Evolutionary conservation across 352 stramenopile species (phyloP), one percentile per base, ranked within the genome.

Genomic region (Phytophthora idaei): DNA sequence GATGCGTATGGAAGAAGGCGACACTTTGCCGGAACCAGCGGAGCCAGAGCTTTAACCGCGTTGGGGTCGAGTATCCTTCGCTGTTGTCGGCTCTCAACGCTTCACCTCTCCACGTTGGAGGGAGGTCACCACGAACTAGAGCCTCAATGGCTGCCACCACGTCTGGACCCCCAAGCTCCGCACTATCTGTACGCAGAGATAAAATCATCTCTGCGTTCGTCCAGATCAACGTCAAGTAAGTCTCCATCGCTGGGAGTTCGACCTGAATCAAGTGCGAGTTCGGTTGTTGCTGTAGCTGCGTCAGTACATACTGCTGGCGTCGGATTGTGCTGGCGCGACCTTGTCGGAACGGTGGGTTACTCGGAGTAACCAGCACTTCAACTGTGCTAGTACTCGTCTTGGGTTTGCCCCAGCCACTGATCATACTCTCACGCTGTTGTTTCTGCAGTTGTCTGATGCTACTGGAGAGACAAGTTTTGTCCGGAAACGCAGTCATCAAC

Each of bases 231-330:
- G 56, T 74, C 15, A 87, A 47, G 46, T 87, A 87, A 2, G 42
- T 37, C 27, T 83, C 77, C 64, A 90, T 81, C 1, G 73, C 75
- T n/a, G 77, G 77, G 5, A 90, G 54, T 31, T 90, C 79, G 5
- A 81, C 61, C 21, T 77, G 56, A 25, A 73, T 58, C 28, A 90
- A 58, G 39, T 90, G 77, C 3, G 67, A 50, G 3, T 69, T 47
- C 14, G 77, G 42, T 25, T 74, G 68, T 3, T 67, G 54, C 64
- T 76, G 81, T 25, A 73, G 54, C 14, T 69, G 64, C 2, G 63
- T 61, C 37, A 49, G 41, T 0, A 60, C 42, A 42, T 67, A 66
- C 29, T 76, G 51, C 7, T 66, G 69, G 7, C 53, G 58, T 4
- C 50, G 53, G 14, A 66, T 32, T n/a, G 49, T 69, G 14, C 41